Percentiles rank a stretch among this genome's conserved stretches.
Evolutionary conservation across 1,284 basidiomycete species (phyloP).

Genomic region (Stygiomarasmius scandens): DNA sequence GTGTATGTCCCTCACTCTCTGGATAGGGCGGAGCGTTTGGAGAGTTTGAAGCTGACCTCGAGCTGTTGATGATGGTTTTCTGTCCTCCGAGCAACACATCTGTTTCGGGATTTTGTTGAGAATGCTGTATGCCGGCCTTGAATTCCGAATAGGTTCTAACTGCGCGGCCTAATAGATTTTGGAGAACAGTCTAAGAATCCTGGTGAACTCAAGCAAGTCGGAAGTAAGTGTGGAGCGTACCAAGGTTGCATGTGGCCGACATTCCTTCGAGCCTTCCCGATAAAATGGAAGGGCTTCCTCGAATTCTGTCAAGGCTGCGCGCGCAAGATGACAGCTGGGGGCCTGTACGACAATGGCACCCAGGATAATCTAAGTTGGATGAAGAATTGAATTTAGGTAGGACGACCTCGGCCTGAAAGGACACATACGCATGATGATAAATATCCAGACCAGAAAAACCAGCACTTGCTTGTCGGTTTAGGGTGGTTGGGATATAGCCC

Average conservation of each 20-base stretch:
- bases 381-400: not conserved
- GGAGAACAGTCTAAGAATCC: not conserved
- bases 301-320: constrained; percentile 42
- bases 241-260: constrained; percentile 41
- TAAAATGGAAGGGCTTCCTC: constrained; percentile 41
- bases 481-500: constrained; percentile 42
- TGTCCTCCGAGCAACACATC: not conserved
- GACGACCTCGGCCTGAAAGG: not conserved
- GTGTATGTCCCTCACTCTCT: no score
- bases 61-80: not conserved
- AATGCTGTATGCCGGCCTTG: not conserved
- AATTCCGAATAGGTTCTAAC: not conserved
- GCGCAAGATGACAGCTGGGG: constrained; percentile 44
- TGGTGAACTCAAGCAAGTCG: no score
- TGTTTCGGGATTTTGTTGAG: not conserved
- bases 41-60: not conserved
- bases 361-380: constrained; percentile 41
- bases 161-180: not conserved
- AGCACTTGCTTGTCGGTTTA: constrained; percentile 34
- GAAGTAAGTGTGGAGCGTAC: constrained; percentile 26
- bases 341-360: constrained; percentile 50
- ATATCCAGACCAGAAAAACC: constrained; percentile 57
- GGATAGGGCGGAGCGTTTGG: not conserved
- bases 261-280: constrained; percentile 41
- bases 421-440: constrained; percentile 53